phyloP scores from a whole-genome alignment of 345 rosid species.

The Angophora floribunda region DNA sequence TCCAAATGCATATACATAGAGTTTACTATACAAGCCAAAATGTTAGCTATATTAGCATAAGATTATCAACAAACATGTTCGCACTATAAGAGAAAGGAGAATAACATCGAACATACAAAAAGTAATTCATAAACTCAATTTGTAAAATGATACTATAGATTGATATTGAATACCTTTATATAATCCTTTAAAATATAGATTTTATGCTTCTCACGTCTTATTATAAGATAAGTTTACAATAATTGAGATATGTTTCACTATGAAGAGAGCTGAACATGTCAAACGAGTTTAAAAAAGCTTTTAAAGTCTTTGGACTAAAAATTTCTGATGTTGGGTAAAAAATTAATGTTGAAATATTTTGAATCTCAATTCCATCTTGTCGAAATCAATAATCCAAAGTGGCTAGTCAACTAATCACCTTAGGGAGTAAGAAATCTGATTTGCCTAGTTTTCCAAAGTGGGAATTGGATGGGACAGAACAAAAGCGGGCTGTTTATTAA shows the following conservation, averaged over 20 bases:
- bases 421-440: background rate
- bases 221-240: background rate
- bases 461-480: background rate
- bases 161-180: too few relatives aligned
- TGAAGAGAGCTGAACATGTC: background rate
- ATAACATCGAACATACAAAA: background rate
- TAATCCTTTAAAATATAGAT: too few relatives aligned
- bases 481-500: background rate
- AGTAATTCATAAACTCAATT: background rate
- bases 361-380: background rate
- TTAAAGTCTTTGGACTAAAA: background rate
- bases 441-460: background rate
- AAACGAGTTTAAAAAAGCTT: background rate
- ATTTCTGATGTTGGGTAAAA: background rate
- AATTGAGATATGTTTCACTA: background rate
- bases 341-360: background rate
- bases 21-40: background rate
- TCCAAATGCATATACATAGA: background rate
- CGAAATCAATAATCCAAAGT: background rate
- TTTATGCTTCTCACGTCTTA: background rate
- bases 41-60: background rate
- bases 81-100: background rate
- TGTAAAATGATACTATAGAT: background rate
- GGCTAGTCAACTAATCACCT: background rate
- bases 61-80: rapidly evolving